Base-by-base conservation (phyloP, 371 early-diverging fungal genomes). In the Conidiobolus incongruus region DNA sequence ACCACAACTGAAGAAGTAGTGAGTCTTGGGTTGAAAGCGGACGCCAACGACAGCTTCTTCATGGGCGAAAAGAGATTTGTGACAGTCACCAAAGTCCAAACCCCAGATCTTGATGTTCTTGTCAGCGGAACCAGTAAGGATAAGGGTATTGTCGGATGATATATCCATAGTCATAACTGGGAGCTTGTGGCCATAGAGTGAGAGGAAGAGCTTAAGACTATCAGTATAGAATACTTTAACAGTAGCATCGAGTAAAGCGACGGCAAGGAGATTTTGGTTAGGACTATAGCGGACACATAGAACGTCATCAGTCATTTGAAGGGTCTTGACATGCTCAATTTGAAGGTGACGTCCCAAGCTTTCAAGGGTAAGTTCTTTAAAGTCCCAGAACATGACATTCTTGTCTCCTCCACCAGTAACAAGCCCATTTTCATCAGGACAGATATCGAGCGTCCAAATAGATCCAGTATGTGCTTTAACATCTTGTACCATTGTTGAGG, bases 91-190 rank as follows among this genome's bases (percentile, higher is more conserved):
- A 57, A 94, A 96, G 58, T 96, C 96, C 49, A 93, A 62, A 38
- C 96, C 95, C 95, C 96, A 96, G 20, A 96, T 59, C 58, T 93
- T 94, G 42, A 94, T 72, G 43, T 86, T 85, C 66, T 95, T 95
- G 66, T 96, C 96, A 0, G 91, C 81, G 2, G 85, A 83, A 16
- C 76, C 83, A 1, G 93, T 89, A 21, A 81, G 80, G 52, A 96
- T 68, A 49, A 94, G 55, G 22, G 69, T 68, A 48, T 70, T 80
- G 54, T 94, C 95, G 0, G 84, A 81, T 1, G 94, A 90, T 46
- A 96, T 92, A 51, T 93, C 95, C 81, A 96, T 81, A 13, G 82
- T 77, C 35, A 85, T 58, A 4, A 90, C 94, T 0, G 96, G 96
- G 30, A 92, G 67, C 58, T 61, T 90, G 62, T 96, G 96, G 10